Base-by-base conservation (phyloP, 2,329 filamentous ascomycete genomes). In the Epichloe sylvatica region DNA sequence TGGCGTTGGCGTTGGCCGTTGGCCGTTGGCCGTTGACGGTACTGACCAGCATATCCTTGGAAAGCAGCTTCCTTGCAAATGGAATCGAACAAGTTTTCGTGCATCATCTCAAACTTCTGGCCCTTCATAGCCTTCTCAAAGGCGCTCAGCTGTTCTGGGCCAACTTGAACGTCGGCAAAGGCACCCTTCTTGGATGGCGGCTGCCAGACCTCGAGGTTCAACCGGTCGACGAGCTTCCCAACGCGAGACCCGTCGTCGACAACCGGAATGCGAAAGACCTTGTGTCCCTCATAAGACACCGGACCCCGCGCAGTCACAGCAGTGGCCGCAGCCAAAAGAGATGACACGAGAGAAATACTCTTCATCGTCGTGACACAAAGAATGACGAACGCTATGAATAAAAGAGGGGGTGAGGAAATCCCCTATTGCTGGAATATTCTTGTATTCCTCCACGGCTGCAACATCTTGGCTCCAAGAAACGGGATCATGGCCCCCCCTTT, bases 261-360 rank as follows among this genome's bases (percentile, higher is more conserved):
- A 36, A 67, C 64, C 7, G 65, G 58, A n/a, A 73, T 57, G 19
- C 69, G 68, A 47, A 68, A 65, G n/a, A 70, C 70, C 53, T 71
- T 70, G 61, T 68, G 70, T 4, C 70, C 70, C 48, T 68, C 60
- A 50, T 73, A 74, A 0, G 64, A 65, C 5, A 68, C 59, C 5
- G 50, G 49, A 33, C 50, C 5, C 9, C 39, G 49, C n/a, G 49
- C 53, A 17, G 54, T 50, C 23, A 53, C 45, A 35, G 51, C 55
- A 30, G 51, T 49, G 33, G 55, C 53, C 41, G 49, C 45, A 23
- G 55, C 52, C 45, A 56, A 21, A 13, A 58, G 47, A n/a, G 47
- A 46, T 12, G 54, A 48, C 15, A 57, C 38, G 7, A 53, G 21
- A 33, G 51, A n/a, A 19, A 54, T 12, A 5, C 47, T 45, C 49